phyloP scores from a whole-genome alignment of 768 basidiomycete genomes.

The Amanita pallidorosea region DNA sequence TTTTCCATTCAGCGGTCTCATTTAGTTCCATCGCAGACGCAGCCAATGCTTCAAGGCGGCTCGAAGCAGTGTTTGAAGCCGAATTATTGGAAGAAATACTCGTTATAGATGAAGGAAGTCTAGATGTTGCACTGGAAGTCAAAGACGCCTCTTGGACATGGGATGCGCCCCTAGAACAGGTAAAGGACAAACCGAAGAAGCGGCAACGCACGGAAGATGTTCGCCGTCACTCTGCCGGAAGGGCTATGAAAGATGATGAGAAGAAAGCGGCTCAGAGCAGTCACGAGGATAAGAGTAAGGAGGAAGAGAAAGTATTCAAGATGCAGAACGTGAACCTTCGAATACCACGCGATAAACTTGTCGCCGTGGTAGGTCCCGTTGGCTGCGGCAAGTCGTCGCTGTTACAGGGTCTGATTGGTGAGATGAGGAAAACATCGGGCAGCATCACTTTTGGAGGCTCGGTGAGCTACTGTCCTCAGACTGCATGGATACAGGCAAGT shows the following conservation, averaged over 20 bases:
- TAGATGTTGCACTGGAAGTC: conserved; percentile 59
- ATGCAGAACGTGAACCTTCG: conserved; percentile 52
- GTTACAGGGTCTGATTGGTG: conserved; percentile 67
- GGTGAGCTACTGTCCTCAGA: conserved; percentile 78
- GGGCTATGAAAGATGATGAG: conserved; percentile 12
- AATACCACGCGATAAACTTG: conserved; percentile 68
- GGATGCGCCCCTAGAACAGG: conserved; percentile 58
- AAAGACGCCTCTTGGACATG: conserved; percentile 72
- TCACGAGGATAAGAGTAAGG: conserved; percentile 15
- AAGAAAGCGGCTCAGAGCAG: background rate
- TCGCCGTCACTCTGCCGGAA: conserved; percentile 17
- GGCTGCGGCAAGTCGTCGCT: conserved; percentile 64
- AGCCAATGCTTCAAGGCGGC: conserved; percentile 63
- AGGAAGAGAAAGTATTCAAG: conserved; percentile 43
- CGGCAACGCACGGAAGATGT: conserved; percentile 11
- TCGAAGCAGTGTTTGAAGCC: conserved; percentile 76
- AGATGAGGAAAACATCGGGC: conserved; percentile 69
- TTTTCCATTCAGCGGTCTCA: background rate
- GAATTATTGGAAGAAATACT: conserved; percentile 59
- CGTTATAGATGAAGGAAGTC: conserved; percentile 32
- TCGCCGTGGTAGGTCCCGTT: conserved; percentile 80
- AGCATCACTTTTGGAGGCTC: conserved; percentile 63
- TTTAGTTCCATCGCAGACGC: conserved; percentile 82
- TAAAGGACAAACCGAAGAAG: conserved; percentile 20
- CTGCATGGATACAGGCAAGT: conserved; percentile 78